Evolutionary conservation across 495 filamentous ascomycete species (phyloP).

Genomic region (Cercophora newfieldiana): DNA sequence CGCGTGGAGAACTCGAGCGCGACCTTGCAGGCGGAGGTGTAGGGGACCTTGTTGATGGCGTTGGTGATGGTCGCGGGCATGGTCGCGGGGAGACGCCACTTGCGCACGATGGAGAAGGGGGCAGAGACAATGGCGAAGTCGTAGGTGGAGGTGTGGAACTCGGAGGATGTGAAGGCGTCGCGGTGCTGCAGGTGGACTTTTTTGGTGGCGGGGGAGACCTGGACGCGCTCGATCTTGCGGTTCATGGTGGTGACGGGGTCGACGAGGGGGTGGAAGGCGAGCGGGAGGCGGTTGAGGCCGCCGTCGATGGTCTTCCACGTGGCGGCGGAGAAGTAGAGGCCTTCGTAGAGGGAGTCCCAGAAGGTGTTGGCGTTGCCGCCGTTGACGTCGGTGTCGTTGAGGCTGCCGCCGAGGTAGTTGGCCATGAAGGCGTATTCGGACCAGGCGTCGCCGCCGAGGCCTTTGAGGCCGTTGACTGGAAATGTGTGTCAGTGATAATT

Average conservation of each 20-base stretch:
- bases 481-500: constrained; percentile 10
- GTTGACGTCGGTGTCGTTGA: constrained; percentile 57
- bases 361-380: constrained; percentile 30
- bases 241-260: constrained; percentile 54
- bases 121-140: constrained; percentile 66
- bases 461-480: constrained; percentile 33
- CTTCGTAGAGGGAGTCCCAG: constrained; percentile 48
- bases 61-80: constrained; percentile 48
- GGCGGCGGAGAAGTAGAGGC: constrained; percentile 61
- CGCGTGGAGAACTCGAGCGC: constrained; percentile 62
- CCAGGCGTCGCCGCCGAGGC: constrained; percentile 49
- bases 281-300: constrained; percentile 57
- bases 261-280: constrained; percentile 62
- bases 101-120: constrained; percentile 60
- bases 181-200: constrained; percentile 53
- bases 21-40: constrained; percentile 62
- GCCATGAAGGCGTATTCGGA: constrained; percentile 65
- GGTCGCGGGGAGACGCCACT: constrained; percentile 51
- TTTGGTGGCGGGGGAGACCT: constrained; percentile 41
- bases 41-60: constrained; percentile 60
- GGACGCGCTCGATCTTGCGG: constrained; percentile 49
- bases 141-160: constrained; percentile 53
- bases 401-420: constrained; percentile 54
- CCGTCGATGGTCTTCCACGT: constrained; percentile 67
- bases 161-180: constrained; percentile 31